These are phyloP conservation scores for Dactylellina haptotyla DNA, from an alignment of 2,329 filamentous ascomycete genomes.

Conservation along the genomic window DNA sequence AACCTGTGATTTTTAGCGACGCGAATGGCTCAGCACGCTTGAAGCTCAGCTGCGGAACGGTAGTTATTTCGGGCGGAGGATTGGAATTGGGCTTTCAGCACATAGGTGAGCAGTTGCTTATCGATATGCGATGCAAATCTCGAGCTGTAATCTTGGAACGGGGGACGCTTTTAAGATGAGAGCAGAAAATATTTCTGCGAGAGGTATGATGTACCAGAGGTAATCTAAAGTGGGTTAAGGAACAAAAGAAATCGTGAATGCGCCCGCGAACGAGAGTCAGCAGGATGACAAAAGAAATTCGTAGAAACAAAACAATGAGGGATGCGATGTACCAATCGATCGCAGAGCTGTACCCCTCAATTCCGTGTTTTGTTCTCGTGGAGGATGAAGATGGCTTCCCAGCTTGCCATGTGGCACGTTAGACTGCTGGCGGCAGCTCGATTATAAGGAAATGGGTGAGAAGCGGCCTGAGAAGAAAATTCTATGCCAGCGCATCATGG, in stretches of 20 bases:
- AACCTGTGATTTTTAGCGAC: no score
- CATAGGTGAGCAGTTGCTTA: slow-evolving; percentile 15
- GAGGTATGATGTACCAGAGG: no score
- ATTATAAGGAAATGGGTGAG: slow-evolving; percentile 39
- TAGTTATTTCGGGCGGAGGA: no score
- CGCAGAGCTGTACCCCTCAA: slow-evolving; percentile 46
- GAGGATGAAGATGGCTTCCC: slow-evolving; percentile 39
- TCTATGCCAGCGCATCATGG: slow-evolving; percentile 53
- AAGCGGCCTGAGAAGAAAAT: slow-evolving; percentile 16
- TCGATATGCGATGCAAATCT: slow-evolving; percentile 15
- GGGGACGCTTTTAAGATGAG: neutral
- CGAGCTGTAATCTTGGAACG: neutral
- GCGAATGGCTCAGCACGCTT: no score
- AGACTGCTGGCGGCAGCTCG: slow-evolving; percentile 38
- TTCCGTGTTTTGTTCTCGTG: slow-evolving; percentile 32
- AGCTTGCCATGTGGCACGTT: slow-evolving; percentile 53
- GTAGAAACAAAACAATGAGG: slow-evolving; percentile 40
- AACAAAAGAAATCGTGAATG: slow-evolving; percentile 13
- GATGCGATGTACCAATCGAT: slow-evolving; percentile 30
- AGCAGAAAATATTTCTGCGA: neutral
- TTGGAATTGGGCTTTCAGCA: no score
- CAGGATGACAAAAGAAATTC: slow-evolving; percentile 52
- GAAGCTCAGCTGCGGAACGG: no score
- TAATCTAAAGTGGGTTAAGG: neutral
- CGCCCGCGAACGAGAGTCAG: neutral